Base-by-base conservation (phyloP, 108 stramenopile genomes). In the Conticribra guillardii region DNA sequence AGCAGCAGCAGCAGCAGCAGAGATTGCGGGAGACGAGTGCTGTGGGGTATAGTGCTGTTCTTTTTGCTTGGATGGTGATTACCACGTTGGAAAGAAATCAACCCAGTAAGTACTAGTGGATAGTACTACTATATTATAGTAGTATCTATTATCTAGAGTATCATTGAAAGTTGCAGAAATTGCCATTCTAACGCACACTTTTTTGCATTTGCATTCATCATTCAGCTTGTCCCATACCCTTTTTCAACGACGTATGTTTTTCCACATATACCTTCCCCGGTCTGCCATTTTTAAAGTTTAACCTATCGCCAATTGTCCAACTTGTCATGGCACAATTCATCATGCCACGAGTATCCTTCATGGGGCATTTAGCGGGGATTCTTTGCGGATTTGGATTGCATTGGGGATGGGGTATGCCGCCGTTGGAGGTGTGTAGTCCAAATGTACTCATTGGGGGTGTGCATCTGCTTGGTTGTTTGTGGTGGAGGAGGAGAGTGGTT, bases 11-110 rank as follows among this genome's bases (percentile, higher is more conserved):
- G 14, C 24, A 51, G 30, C 46, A 52, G 33, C 22, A 49, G 27
- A 47, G 64, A 11, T 61, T 79, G 31, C 45, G 57, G 27, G 74
- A 70, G 29, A 85, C 82, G 16, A 82, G 74, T 60, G 80, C 88
- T 19, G 93, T 94, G 24, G 93, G 93, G 0, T 94, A 84, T 68
- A 87, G 85, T 30, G 93, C 84, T 9, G 88, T 94, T 5, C 58
- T 94, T 4, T 94, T 94, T 82, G 89, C 87, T 23, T 91, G 89
- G 90, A 85, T 85, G 80, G 89, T 90, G 0, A 79, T 90, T 21
- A 59, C 82, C 9, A 81, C 89, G 3, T 61, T 94, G 56, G 72
- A 83, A 44, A 50, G 79, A 30, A 67, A 66, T 27, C 50, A 57
- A 45, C 29, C 73, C n/a, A 83, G 37, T 41, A 11, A 41, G 37